Conservation (phyloP, 129 eudicot genomes). For the Sambucus nigra region DNA sequence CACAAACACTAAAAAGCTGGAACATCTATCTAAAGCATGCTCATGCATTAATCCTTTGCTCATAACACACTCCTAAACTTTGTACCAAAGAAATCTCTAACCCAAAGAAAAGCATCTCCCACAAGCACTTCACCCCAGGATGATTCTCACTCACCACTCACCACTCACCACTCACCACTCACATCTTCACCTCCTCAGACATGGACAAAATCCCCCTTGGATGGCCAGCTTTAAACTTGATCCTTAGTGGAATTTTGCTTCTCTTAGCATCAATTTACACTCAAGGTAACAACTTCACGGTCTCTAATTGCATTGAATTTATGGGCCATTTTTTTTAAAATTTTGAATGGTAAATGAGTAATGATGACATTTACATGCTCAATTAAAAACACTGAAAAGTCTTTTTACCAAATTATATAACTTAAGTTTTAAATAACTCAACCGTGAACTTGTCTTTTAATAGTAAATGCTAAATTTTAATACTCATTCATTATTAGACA, state of each 20-base stretch:
- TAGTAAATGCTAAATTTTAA: no score
- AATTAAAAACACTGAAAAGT: no score
- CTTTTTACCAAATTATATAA: background rate
- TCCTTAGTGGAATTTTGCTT: slow-evolving; percentile 12
- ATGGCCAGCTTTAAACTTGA: background rate
- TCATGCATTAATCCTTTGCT: slow-evolving; percentile 25
- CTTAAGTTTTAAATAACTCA: background rate
- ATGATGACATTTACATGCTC: no score
- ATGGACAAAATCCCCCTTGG: slow-evolving; percentile 14
- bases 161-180: slow-evolving; percentile 12
- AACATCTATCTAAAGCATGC: background rate
- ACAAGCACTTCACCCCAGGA: slow-evolving; percentile 20
- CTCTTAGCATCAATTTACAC: slow-evolving; percentile 20
- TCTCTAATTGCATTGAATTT: no score
- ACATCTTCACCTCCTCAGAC: background rate
- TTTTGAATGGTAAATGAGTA: no score
- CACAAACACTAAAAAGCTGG: background rate
- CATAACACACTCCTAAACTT: slow-evolving; percentile 36
- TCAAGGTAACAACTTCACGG: slow-evolving; percentile 28
- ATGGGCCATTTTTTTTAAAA: no score
- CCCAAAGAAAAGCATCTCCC: slow-evolving; percentile 66
- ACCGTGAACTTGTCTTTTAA: no score
- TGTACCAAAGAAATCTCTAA: slow-evolving; percentile 8
- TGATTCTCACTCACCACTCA: background rate
- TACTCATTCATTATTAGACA: no score